These are phyloP conservation scores for Citrus inodora DNA, from an alignment of 345 rosid genomes.

Conservation along the genomic window DNA sequence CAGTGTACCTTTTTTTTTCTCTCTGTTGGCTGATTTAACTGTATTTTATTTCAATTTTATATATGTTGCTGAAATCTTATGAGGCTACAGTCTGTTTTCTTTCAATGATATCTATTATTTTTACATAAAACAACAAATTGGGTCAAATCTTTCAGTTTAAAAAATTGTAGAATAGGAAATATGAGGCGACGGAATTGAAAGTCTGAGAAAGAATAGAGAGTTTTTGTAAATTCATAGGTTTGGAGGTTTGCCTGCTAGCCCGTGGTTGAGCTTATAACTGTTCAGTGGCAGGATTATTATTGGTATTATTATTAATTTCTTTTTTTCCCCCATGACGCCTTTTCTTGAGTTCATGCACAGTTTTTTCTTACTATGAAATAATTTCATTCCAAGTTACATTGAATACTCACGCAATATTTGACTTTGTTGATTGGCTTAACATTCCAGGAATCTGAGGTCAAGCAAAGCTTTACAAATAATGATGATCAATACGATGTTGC, in stretches of 20 bases:
- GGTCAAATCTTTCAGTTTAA: background rate
- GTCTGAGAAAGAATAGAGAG: background rate
- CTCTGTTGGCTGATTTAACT: background rate
- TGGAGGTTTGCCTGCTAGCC: background rate
- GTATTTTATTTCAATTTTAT: background rate
- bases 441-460: conserved; percentile 33
- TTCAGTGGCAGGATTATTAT: no score
- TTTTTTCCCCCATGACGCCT: background rate
- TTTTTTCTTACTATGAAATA: background rate
- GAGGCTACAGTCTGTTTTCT: background rate
- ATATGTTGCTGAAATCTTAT: background rate
- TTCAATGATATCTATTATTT: no score
- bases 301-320: background rate
- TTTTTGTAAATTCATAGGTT: background rate
- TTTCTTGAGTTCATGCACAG: background rate
- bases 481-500: conserved; percentile 69
- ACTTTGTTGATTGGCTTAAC: conserved; percentile 4
- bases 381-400: background rate
- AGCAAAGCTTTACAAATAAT: conserved; percentile 19
- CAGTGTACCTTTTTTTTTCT: conserved; percentile 19
- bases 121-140: background rate
- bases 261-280: background rate
- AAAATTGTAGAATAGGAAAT: no score
- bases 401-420: background rate
- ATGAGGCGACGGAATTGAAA: background rate